Conservation (phyloP, 495 filamentous ascomycete genomes). For the Chaetomium tenue region DNA sequence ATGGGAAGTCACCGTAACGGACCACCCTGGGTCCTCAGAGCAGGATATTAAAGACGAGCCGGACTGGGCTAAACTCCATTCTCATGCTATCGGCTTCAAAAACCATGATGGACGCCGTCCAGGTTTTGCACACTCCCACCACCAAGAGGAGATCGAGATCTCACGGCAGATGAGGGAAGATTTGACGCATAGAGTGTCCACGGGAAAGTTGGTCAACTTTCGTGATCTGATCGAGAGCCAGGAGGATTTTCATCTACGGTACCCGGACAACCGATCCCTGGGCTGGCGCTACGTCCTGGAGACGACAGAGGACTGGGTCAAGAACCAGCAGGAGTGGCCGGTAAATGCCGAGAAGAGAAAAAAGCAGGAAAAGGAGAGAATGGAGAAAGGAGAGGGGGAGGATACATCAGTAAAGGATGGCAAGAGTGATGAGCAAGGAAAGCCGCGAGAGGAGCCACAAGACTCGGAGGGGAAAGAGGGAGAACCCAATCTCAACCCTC, state of each 20-base stretch:
- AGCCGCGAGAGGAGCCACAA: neutral
- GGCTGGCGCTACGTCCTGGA: conserved; percentile 27
- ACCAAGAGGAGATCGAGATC: conserved; percentile 4
- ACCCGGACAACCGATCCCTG: conserved; percentile 21
- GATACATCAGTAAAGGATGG: neutral
- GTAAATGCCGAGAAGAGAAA: conserved; percentile 11
- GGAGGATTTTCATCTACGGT: conserved; percentile 13
- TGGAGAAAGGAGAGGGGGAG: neutral
- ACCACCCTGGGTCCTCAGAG: conserved; percentile 20
- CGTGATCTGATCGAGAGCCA: conserved; percentile 23
- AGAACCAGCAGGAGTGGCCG: conserved; percentile 23
- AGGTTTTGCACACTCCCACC: conserved; percentile 8
- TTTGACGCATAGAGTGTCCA: neutral
- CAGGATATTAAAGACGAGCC: conserved; percentile 20
- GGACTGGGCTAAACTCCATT: conserved; percentile 8
- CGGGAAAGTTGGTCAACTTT: conserved; percentile 23
- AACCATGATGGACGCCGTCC: conserved; percentile 17
- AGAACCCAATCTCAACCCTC: conserved; percentile 6
- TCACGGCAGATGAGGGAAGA: conserved; percentile 16
- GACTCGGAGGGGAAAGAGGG: neutral
- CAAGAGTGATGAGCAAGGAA: neutral
- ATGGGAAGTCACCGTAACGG: conserved; percentile 13
- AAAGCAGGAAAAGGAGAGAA: conserved; percentile 2
- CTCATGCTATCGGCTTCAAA: conserved; percentile 21
- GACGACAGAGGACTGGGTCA: conserved; percentile 25